Evolutionary conservation across 768 basidiomycete species (phyloP).

Genomic region (Cubamyces sp.): DNA sequence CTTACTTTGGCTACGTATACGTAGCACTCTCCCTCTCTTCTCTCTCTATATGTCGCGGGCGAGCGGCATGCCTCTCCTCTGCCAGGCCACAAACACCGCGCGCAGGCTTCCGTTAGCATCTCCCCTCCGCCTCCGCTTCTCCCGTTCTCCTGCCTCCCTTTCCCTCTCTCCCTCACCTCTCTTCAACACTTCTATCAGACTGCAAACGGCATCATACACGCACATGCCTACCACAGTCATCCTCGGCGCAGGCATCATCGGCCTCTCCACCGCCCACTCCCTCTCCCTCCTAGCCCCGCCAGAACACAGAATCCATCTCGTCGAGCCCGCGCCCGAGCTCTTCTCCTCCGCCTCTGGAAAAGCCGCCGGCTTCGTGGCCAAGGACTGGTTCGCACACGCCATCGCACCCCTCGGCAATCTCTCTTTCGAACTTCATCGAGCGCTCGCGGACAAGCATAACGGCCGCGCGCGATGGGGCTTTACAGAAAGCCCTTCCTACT

Average conservation of each 20-base stretch:
- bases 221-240: slow-evolving; percentile 43
- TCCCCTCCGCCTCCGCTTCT: not conserved
- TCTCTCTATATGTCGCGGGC: too few species aligned
- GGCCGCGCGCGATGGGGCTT: slow-evolving; percentile 47
- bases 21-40: too few species aligned
- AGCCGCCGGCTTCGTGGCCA: slow-evolving; percentile 47
- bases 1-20: too few species aligned
- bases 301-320: slow-evolving; percentile 42
- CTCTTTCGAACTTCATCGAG: slow-evolving; percentile 44
- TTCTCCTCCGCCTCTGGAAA: slow-evolving; percentile 41
- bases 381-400: slow-evolving; percentile 43
- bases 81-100: too few species aligned
- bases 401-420: slow-evolving; percentile 38
- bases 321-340: slow-evolving; percentile 44
- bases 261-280: slow-evolving; percentile 49
- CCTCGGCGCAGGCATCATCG: slow-evolving; percentile 52
- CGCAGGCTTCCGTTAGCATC: too few species aligned
- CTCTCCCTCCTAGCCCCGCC: slow-evolving; percentile 33
- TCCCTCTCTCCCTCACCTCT: not conserved
- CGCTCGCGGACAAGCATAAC: slow-evolving; percentile 41
- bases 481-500: slow-evolving; percentile 35
- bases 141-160: not conserved
- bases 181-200: not conserved
- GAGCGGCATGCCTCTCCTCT: too few species aligned
- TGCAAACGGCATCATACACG: slow-evolving; percentile 19